These are phyloP conservation scores for Xylaria palmicola DNA, from an alignment of 495 filamentous ascomycete genomes.

Conservation along the genomic window DNA sequence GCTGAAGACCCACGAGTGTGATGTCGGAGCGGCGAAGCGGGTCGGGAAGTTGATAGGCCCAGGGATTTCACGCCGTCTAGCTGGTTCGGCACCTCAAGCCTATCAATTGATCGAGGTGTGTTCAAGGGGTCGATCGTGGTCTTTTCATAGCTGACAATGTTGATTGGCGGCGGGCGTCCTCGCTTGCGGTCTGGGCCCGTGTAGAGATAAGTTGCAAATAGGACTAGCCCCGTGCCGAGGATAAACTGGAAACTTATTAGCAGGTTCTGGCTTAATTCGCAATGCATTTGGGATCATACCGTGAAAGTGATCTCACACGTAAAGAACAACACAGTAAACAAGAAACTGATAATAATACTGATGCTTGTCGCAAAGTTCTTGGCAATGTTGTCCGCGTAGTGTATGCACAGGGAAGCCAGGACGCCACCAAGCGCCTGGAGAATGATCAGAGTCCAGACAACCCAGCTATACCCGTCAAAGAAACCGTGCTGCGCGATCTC, in stretches of 20 bases:
- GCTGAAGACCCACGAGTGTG: slow-evolving; percentile 47
- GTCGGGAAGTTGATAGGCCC: slow-evolving; percentile 63
- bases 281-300: slow-evolving; percentile 51
- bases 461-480: slow-evolving; percentile 88
- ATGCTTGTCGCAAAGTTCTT: slow-evolving; percentile 92
- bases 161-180: slow-evolving; percentile 69
- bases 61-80: slow-evolving; percentile 52
- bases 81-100: slow-evolving; percentile 34
- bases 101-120: slow-evolving; percentile 35
- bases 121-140: slow-evolving; percentile 51
- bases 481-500: slow-evolving; percentile 81
- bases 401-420: slow-evolving; percentile 77
- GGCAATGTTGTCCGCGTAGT: slow-evolving; percentile 82
- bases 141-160: slow-evolving; percentile 75
- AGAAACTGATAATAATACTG: slow-evolving; percentile 78
- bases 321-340: slow-evolving; percentile 84
- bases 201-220: slow-evolving; percentile 83
- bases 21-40: slow-evolving; percentile 60
- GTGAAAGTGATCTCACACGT: slow-evolving; percentile 54
- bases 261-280: slow-evolving; percentile 6
- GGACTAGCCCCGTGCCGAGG: slow-evolving; percentile 71
- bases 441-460: slow-evolving; percentile 82
- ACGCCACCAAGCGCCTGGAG: slow-evolving; percentile 85
- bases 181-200: slow-evolving; percentile 56
- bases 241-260: slow-evolving; percentile 60